Evolutionary conservation across 176 grass and related monocot species (phyloP).

Genomic region (Canna indica): DNA sequence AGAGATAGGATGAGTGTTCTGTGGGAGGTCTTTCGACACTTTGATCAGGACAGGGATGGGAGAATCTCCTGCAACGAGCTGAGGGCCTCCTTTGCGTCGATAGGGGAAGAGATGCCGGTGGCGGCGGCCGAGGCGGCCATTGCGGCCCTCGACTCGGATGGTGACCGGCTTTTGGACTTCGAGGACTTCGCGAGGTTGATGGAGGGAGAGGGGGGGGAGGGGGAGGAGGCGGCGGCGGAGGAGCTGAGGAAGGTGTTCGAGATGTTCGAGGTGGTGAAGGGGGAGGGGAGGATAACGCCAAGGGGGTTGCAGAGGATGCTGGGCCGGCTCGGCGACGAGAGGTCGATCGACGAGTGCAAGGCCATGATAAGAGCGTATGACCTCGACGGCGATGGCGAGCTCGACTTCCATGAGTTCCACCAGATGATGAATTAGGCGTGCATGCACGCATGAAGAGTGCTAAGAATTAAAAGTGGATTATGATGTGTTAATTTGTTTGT

Average conservation of each 20-base stretch:
- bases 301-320: slow-evolving; percentile 69
- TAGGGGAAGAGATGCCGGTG: slow-evolving; percentile 59
- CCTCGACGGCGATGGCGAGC: slow-evolving; percentile 75
- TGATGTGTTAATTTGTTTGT: too few relatives aligned
- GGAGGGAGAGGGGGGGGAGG: slow-evolving; percentile 20
- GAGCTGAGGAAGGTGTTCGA: slow-evolving; percentile 71
- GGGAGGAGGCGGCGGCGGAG: slow-evolving; percentile 40
- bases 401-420: slow-evolving; percentile 86
- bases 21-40: slow-evolving; percentile 68
- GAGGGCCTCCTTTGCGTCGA: slow-evolving; percentile 51
- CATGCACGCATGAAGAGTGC: too few relatives aligned
- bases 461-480: too few relatives aligned
- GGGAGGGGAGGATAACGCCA: slow-evolving; percentile 64
- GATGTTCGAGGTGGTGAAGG: slow-evolving; percentile 82
- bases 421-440: slow-evolving; percentile 88
- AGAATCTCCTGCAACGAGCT: slow-evolving; percentile 71
- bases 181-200: slow-evolving; percentile 68
- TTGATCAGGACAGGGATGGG: slow-evolving; percentile 71
- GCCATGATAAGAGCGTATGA: slow-evolving; percentile 82
- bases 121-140: slow-evolving; percentile 25
- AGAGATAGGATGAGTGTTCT: slow-evolving; percentile 26
- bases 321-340: slow-evolving; percentile 64
- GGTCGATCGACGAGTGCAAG: slow-evolving; percentile 56
- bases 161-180: slow-evolving; percentile 46
- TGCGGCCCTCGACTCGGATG: slow-evolving; percentile 22